Base-by-base conservation (phyloP, 2,329 filamentous ascomycete genomes). In the Penicillium sp. region DNA sequence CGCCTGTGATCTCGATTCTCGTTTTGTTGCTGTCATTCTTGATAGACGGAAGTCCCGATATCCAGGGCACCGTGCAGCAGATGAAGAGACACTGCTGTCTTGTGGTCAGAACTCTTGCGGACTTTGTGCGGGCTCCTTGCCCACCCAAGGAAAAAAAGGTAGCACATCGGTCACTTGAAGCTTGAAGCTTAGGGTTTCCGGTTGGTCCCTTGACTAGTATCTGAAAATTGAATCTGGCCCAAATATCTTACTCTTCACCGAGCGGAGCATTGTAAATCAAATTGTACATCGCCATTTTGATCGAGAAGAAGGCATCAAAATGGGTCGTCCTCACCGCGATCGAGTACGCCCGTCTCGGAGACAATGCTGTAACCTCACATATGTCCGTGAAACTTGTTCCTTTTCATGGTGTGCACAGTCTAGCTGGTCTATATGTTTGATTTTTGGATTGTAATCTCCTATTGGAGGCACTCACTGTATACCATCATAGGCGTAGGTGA, bases 191-290 rank as follows among this genome's bases (percentile, higher is more conserved):
- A 40, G 47, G 27, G 46, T 6, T 3, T 49, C 33, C 39, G 14
- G 27, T 16, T 39, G 14, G 41, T 40, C 19, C 19, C 18, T 39
- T 19, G 27, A n/a, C 41, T 24, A 44, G 47, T 47, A 50, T 36
- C 33, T 51, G 54, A 33, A 61, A 35, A 3, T 55, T 51, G 33
- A 64, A 57, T 56, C 51, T 50, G 55, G 60, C 59, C 52, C 46
- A 59, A 22, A 36, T 43, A 24, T 19, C 24, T 39, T 22, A 39
- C 19, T 39, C 36, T 51, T 39, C 47, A 50, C 9, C 27, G 14
- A 36, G 4, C 37, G n/a, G 16, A 33, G 31, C 11, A 4, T 5
- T n/a, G 49, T 51, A 51, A 19, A 22, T 2, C n/a, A 7, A 50
- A 18, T 19, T 19, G 46, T 35, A 49, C 13, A 7, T 6, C 22